phyloP scores from a whole-genome alignment of 1,284 basidiomycete species.

The Naganishia cerealis region DNA sequence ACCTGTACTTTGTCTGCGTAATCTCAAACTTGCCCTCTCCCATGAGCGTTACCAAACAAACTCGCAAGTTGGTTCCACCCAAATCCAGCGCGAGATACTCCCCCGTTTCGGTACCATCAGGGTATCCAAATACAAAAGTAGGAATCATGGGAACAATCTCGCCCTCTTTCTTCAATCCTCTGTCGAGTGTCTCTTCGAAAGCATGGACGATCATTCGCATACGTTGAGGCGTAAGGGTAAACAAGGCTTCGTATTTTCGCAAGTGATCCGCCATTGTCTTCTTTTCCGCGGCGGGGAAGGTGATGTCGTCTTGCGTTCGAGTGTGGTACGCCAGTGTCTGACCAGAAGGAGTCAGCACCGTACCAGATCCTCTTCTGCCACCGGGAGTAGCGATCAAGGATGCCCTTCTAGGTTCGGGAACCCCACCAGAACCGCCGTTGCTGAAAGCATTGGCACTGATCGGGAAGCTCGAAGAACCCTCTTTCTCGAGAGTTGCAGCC shows the following conservation, averaged over 20 bases:
- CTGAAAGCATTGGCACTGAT: background rate
- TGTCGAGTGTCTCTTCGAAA: slow-evolving; percentile 87
- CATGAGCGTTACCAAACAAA: slow-evolving; percentile 89
- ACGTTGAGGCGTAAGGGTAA: slow-evolving; percentile 71
- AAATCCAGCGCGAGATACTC: slow-evolving; percentile 92
- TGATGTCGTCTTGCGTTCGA: slow-evolving; percentile 51
- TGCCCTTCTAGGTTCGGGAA: slow-evolving; percentile 13
- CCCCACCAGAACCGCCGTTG: background rate
- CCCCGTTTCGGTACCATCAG: slow-evolving; percentile 82
- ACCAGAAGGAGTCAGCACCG: slow-evolving; percentile 67
- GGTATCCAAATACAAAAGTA: slow-evolving; percentile 96
- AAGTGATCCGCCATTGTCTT: slow-evolving; percentile 78
- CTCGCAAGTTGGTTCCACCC: slow-evolving; percentile 94
- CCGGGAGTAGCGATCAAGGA: slow-evolving; percentile 26
- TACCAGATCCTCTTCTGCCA: slow-evolving; percentile 57
- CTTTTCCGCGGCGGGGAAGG: slow-evolving; percentile 54
- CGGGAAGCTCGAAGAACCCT: background rate
- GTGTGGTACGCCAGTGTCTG: slow-evolving; percentile 71
- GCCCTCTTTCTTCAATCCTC: slow-evolving; percentile 75
- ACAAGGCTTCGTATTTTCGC: slow-evolving; percentile 79
- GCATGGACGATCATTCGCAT: slow-evolving; percentile 97
- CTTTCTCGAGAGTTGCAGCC: background rate
- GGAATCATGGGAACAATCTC: slow-evolving; percentile 78
- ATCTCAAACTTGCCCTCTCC: slow-evolving; percentile 96
- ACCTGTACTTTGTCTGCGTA: slow-evolving; percentile 93